These are phyloP conservation scores for Tilletia walkeri DNA, from an alignment of 1,284 basidiomycete species.

Conservation along the genomic window DNA sequence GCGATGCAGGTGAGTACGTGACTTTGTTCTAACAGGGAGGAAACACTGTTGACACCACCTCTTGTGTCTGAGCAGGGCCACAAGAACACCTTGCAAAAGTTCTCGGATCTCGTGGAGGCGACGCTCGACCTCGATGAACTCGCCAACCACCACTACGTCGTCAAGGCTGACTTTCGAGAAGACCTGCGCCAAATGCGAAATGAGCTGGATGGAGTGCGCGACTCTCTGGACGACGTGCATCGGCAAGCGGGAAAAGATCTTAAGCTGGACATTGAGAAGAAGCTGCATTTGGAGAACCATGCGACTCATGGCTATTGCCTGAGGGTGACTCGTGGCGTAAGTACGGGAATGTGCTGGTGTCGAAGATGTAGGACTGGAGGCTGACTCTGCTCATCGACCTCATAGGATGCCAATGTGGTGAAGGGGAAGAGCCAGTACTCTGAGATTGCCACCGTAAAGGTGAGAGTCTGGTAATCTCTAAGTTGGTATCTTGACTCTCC, in stretches of 20 bases:
- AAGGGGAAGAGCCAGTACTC: slow-evolving; percentile 71
- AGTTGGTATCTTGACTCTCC: not conserved
- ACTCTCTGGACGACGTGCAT: slow-evolving; percentile 83
- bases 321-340: slow-evolving; percentile 67
- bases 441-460: slow-evolving; percentile 80
- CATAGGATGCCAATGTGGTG: slow-evolving; percentile 73
- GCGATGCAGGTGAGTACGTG: slow-evolving; percentile 29
- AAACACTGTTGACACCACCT: not conserved
- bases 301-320: slow-evolving; percentile 89
- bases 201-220: slow-evolving; percentile 70
- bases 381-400: not conserved
- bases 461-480: not conserved
- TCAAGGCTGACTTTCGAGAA: slow-evolving; percentile 86
- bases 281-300: slow-evolving; percentile 92
- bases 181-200: slow-evolving; percentile 70
- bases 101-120: slow-evolving; percentile 89
- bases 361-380: not conserved
- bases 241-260: slow-evolving; percentile 70
- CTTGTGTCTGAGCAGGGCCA: slow-evolving; percentile 17
- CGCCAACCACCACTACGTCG: slow-evolving; percentile 79
- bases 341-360: not conserved
- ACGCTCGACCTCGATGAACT: slow-evolving; percentile 89
- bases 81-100: slow-evolving; percentile 59
- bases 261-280: slow-evolving; percentile 86
- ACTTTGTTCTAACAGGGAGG: not conserved